Percentiles rank a stretch among this genome's conserved stretches.
phyloP scores from a whole-genome alignment of 768 basidiomycete species.

The Hygrocybe coccinea region DNA sequence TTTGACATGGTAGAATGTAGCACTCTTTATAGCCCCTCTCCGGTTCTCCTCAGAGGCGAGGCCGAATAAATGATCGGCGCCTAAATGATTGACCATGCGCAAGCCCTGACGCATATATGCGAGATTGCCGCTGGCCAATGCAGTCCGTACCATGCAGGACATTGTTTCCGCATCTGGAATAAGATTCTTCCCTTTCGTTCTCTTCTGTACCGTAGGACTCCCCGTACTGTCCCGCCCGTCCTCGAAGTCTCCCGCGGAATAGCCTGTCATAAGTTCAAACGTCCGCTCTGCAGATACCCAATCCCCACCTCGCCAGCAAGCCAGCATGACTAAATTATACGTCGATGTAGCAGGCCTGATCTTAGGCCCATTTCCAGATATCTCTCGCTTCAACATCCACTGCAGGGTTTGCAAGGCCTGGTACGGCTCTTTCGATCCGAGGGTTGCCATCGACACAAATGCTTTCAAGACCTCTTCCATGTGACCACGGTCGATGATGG shows the following conservation, averaged over 20 bases:
- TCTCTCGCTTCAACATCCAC: conserved; percentile 63
- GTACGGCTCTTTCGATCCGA: conserved; percentile 20
- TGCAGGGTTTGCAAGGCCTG: conserved; percentile 56
- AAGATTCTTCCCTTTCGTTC: conserved; percentile 41
- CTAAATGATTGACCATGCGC: conserved; percentile 51
- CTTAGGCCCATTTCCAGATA: conserved; percentile 41
- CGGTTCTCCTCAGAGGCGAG: conserved; percentile 9
- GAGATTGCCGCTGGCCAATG: conserved; percentile 42
- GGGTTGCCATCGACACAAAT: conserved; percentile 39
- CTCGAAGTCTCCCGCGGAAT: conserved; percentile 49
- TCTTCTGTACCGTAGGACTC: conserved; percentile 39
- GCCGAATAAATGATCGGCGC: conserved; percentile 35
- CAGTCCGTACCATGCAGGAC: conserved; percentile 53
- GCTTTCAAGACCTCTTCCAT: conserved; percentile 60
- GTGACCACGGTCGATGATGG: conserved; percentile 49
- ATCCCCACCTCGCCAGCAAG: conserved; percentile 60
- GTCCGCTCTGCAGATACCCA: conserved; percentile 54
- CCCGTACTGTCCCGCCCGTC: conserved; percentile 20
- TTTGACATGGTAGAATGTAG: conserved; percentile 43
- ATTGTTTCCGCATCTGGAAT: conserved; percentile 49
- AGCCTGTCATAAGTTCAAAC: conserved; percentile 74
- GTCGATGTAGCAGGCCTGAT: conserved; percentile 47
- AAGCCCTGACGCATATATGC: conserved; percentile 56
- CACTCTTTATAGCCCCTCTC: conserved; percentile 30
- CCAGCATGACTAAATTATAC: conserved; percentile 57